phyloP scores from a whole-genome alignment of 345 rosid genomes.

The Atalantia buxifolia region DNA sequence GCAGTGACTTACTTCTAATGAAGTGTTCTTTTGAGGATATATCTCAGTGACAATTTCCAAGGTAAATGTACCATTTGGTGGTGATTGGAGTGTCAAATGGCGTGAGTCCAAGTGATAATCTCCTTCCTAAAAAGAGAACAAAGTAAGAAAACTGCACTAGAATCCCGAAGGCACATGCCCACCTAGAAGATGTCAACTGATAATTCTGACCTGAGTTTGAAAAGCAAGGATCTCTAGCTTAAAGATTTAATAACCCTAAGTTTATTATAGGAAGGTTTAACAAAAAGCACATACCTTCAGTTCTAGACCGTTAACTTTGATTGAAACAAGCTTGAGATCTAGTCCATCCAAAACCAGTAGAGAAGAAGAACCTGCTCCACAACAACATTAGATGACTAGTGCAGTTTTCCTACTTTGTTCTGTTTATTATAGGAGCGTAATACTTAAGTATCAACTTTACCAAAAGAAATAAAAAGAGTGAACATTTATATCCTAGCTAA shows the following conservation, averaged over 20 bases:
- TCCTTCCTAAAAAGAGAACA: conserved; percentile 44
- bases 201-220: background rate
- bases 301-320: conserved; percentile 62
- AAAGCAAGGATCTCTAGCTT: background rate
- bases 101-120: conserved; percentile 62
- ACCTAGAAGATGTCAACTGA: background rate
- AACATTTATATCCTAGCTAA: background rate
- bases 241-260: background rate
- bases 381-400: background rate
- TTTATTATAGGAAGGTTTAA: background rate
- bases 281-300: conserved; percentile 54
- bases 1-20: conserved; percentile 59
- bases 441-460: background rate
- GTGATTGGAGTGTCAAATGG: conserved; percentile 67
- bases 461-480: background rate
- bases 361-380: conserved; percentile 56
- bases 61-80: conserved; percentile 54
- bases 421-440: background rate
- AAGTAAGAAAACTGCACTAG: background rate
- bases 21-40: conserved; percentile 87
- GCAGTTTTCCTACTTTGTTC: background rate
- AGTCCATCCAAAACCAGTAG: conserved; percentile 85
- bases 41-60: conserved; percentile 84
- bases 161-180: background rate
- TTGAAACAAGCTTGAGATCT: conserved; percentile 68